Evolutionary conservation across 2,329 filamentous ascomycete genomes (phyloP), one percentile per base, ranked within the genome.

Genomic region (Exophiala sp.): DNA sequence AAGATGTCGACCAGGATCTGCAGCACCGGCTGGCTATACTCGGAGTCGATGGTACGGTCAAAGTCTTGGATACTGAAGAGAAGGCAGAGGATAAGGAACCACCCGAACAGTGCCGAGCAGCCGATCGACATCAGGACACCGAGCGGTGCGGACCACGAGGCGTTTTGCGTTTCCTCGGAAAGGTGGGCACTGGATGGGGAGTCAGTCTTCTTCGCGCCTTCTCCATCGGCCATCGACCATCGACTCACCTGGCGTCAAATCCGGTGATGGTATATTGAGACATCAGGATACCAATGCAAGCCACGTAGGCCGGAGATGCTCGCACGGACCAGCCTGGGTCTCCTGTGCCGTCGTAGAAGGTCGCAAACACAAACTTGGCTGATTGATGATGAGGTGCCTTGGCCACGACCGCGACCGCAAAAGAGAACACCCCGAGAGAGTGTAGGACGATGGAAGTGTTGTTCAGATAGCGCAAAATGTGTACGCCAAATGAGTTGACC

Each of bases 21-120:
- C 2, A 81, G 65, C 3, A 81, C 74, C 0, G 78, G 78, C 60
- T 81, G 77, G 1, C 62, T 68, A 53, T 75, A 76, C 0, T 55
- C 43, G 38, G 70, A 72, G 23, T 58, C 57, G n/a, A 80, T 53
- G 0, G 75, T 78, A 3, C 53, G 43, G 3, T 73, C 67, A 50
- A 80, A 77, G 62, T 81, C 72, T 61, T 81, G 78, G 56, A 81
- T 77, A 2, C 73, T 77, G 63, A 81, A 81, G 6, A 81, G 64
- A 44, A 80, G 73, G 39, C 75, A 71, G 41, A 81, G 65, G 27
- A 81, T 63, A n/a, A 80, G 73, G 57, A 80, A 79, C 62, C 79
- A 78, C n/a, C 77, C 77, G 59, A 80, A 80, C 14, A 79, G 41
- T 1, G 76, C 69, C 6, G 74, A 78, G 62, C 78, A 76, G 2